These are phyloP conservation scores for Nephelium lappaceum DNA, from an alignment of 345 rosid species.

Conservation along the genomic window DNA sequence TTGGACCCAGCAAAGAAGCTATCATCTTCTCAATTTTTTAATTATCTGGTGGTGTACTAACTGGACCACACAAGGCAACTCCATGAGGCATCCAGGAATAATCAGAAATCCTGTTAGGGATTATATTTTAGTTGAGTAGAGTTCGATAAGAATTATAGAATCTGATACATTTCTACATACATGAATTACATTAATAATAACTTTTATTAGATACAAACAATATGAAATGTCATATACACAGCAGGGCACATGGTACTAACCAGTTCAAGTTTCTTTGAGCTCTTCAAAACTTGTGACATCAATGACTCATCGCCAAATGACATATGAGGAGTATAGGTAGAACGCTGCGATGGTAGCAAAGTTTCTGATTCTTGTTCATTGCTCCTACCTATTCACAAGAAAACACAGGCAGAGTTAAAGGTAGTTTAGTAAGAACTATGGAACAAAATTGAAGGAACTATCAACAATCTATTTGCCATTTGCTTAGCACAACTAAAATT, in stretches of 20 bases:
- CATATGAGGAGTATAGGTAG: conserved; percentile 21
- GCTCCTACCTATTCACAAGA: conserved; percentile 18
- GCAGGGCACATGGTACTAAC: conserved; percentile 18
- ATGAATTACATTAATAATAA: neutral
- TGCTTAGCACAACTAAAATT: neutral
- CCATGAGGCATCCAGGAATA: neutral
- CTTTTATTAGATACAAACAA: neutral
- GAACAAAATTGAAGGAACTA: neutral
- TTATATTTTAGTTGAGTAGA: neutral
- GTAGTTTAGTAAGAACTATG: neutral
- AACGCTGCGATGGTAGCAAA: conserved; percentile 15
- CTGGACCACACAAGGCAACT: conserved; percentile 4
- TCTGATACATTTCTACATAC: neutral
- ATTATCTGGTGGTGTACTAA: neutral
- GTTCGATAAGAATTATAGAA: conserved; percentile 4
- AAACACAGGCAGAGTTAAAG: neutral
- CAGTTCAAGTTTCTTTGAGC: conserved; percentile 13
- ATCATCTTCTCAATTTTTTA: neutral
- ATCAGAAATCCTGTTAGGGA: conserved; percentile 10
- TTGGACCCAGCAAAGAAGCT: neutral
- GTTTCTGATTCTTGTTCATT: neutral
- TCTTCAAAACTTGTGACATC: conserved; percentile 21
- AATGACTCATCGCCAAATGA: conserved; percentile 20
- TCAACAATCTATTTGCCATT: neutral
- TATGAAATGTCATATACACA: neutral